phyloP scores from a whole-genome alignment of 2,329 filamentous ascomycete genomes.

The Phialophora expanda region DNA sequence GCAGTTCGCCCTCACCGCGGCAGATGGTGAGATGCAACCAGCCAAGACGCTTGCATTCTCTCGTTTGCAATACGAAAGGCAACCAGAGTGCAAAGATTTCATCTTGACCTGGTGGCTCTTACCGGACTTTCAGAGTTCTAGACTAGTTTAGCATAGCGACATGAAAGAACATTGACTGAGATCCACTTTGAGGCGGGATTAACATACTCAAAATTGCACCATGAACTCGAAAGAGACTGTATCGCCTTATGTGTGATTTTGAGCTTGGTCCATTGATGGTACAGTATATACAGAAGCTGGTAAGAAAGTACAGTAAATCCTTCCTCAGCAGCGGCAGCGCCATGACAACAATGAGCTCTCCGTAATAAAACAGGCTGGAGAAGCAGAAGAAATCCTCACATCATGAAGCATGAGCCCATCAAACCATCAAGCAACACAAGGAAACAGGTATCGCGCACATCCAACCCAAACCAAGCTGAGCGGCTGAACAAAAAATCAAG shows the following conservation, averaged over 20 bases:
- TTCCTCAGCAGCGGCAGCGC: not conserved
- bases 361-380: not conserved
- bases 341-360: not conserved
- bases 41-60: not conserved
- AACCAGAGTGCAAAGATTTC: conserved; percentile 2
- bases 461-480: not conserved
- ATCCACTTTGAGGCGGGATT: not conserved
- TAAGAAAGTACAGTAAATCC: not conserved
- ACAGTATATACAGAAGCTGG: not conserved
- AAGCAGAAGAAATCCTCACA: not conserved
- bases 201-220: not conserved
- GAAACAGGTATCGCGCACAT: not conserved
- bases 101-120: conserved; percentile 7
- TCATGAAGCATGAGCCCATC: conserved; percentile 10
- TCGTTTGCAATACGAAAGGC: conserved; percentile 2
- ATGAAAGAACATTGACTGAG: conserved; percentile 18
- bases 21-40: conserved; percentile 2
- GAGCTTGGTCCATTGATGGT: not conserved
- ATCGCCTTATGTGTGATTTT: not conserved
- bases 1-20: not conserved
- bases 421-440: not conserved
- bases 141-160: conserved; percentile 25
- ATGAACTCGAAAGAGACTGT: not conserved
- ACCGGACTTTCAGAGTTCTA: conserved; percentile 18
- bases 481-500: not conserved